Evolutionary conservation across 2,329 filamentous ascomycete species (phyloP).

Genomic region (Exophiala aquamarina): DNA sequence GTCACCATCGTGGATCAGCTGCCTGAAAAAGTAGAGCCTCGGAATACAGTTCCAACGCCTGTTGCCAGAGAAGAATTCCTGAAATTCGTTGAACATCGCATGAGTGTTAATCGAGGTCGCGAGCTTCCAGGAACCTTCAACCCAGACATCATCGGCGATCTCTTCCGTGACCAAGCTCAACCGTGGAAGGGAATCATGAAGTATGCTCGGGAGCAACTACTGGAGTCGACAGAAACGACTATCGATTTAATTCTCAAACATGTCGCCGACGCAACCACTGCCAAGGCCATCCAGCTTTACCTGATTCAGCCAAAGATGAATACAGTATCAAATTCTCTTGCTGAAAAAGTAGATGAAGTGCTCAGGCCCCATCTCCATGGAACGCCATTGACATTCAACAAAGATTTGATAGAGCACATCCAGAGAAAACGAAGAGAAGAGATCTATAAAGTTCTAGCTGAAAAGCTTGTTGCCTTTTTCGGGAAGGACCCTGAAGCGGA

Average conservation of each 20-base stretch:
- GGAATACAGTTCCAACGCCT: slow-evolving; percentile 17
- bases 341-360: slow-evolving; percentile 45
- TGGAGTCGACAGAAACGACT: slow-evolving; percentile 35
- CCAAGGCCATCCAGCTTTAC: slow-evolving; percentile 36
- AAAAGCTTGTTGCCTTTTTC: slow-evolving; percentile 5
- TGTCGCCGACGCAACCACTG: slow-evolving; percentile 42
- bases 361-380: slow-evolving; percentile 45
- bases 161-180: slow-evolving; percentile 52
- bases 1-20: slow-evolving; percentile 17
- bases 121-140: slow-evolving; percentile 38
- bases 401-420: slow-evolving; percentile 36
- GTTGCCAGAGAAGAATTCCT: slow-evolving; percentile 39
- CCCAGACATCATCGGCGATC: slow-evolving; percentile 32
- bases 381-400: slow-evolving; percentile 39
- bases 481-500: background rate
- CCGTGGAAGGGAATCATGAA: slow-evolving; percentile 51
- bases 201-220: slow-evolving; percentile 39
- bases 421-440: slow-evolving; percentile 24
- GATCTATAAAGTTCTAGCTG: background rate
- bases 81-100: slow-evolving; percentile 35
- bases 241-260: slow-evolving; percentile 36
- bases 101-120: slow-evolving; percentile 29
- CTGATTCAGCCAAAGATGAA: slow-evolving; percentile 45
- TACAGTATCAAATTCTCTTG: slow-evolving; percentile 35
- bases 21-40: slow-evolving; percentile 16